A percentile compares a stretch with the other conserved stretches of the same genome.
phyloP scores from a whole-genome alignment of 306 rosid genomes.

The Datisca glomerata region DNA sequence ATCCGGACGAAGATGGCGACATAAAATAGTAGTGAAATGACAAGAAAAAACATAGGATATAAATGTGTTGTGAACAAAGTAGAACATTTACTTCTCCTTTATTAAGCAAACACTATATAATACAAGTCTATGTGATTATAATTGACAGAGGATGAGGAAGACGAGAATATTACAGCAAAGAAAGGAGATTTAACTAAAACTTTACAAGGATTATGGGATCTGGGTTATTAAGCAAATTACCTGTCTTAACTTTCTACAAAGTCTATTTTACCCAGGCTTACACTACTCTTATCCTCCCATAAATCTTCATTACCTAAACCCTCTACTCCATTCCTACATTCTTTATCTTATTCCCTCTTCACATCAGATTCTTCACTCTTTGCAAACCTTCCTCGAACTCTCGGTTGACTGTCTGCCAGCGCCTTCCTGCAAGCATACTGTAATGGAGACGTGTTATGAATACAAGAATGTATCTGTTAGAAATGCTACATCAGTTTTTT shows the following conservation, averaged over 20 bases:
- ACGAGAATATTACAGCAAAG: conserved; percentile 20
- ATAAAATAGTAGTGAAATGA: too few species aligned
- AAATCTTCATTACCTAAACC: conserved; percentile 22
- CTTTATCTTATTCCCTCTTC: conserved; percentile 38
- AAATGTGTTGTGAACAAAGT: too few species aligned
- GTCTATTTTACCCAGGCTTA: conserved; percentile 7
- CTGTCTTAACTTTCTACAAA: conserved; percentile 15
- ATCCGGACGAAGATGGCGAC: too few species aligned
- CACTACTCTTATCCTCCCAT: conserved; percentile 18
- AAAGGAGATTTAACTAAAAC: conserved; percentile 18
- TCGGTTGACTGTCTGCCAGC: conserved; percentile 94
- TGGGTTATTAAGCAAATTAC: conserved; percentile 20
- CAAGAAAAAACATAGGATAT: too few species aligned
- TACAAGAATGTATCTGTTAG: not conserved
- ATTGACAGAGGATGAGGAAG: conserved; percentile 12
- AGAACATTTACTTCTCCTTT: conserved; percentile 27
- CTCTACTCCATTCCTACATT: conserved; percentile 31
- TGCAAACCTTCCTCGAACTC: conserved; percentile 99
- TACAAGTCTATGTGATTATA: conserved; percentile 14
- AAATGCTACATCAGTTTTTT: not conserved
- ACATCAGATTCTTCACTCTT: conserved; percentile 56
- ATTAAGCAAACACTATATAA: conserved; percentile 58
- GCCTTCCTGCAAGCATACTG: conserved; percentile 99
- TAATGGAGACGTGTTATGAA: not conserved
- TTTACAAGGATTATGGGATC: conserved; percentile 12